Evolutionary conservation across 2,329 filamentous ascomycete species (phyloP), one percentile per base, ranked within the genome.

Genomic region (Calonectria ilicicola): DNA sequence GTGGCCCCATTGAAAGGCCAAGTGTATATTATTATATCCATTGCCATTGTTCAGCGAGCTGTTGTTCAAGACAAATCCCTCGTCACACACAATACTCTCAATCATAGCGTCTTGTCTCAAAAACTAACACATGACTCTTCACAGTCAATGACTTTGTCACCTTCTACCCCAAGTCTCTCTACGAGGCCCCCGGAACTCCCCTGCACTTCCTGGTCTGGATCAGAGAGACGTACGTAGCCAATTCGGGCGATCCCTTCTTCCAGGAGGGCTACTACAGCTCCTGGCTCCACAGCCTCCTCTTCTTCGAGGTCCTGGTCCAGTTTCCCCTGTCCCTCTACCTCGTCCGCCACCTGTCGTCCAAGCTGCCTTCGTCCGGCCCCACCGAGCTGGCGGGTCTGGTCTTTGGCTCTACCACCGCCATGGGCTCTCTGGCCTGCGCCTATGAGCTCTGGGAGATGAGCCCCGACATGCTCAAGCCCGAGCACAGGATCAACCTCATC

Each of bases 211-310:
- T 90, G 56, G 80, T 85, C 74, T 69, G 81, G 42, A 78, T 90
- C 70, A 87, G 88, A 70, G 72, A 82, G 4, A 85, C 83, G 77
- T 91, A 91, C 81, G 81, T 87, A 51, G 72, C 80, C 42, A 82
- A 82, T 14, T 88, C 87, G 76, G 88, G 88, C 69, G 90, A 91
- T 80, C 89, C 88, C 9, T 88, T 89, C 82, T 87, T 89, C 79
- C 80, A 83, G 46, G 79, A 83, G 42, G 77, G 82, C 38, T 79
- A 78, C 15, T 79, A 83, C 62, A 83, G 84, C 15, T 83, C 84
- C 71, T 91, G 89, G 88, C 89, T 91, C 82, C 81, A 83, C 14
- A 81, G 87, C 63, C 88, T 89, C 77, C 82, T 89, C 63, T 84
- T 85, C 76, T 75, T 91, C 63, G 90, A 91, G 83, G 79, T 86